A percentile compares a stretch with the other conserved stretches of the same genome.
Evolutionary conservation across 139 green algal species (phyloP).

Genomic region (Coelastrella sp.): DNA sequence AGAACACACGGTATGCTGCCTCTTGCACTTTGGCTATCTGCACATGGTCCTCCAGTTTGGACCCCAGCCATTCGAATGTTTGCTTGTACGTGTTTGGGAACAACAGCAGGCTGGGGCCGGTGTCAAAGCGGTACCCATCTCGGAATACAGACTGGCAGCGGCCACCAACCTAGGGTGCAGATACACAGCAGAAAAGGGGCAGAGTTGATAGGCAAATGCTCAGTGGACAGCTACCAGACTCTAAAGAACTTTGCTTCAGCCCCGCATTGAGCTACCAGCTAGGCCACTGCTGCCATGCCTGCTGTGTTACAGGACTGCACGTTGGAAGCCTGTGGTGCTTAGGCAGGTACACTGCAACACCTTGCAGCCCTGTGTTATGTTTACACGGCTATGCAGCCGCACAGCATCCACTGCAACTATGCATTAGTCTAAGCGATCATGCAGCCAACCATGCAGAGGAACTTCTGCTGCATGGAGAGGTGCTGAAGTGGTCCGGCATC

Average conservation of each 20-base stretch:
- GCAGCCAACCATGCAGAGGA: no score
- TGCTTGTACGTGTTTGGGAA: conserved; percentile 81
- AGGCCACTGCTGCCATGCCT: no score
- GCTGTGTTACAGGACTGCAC: no score
- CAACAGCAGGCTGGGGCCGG: conserved; percentile 83
- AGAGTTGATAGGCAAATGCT: neutral
- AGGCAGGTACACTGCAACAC: no score
- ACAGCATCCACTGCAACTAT: no score
- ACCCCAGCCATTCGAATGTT: conserved; percentile 78
- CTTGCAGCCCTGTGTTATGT: neutral
- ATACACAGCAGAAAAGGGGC: neutral
- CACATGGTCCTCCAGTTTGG: conserved; percentile 60
- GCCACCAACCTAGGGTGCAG: conserved; percentile 55
- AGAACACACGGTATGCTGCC: conserved; percentile 87
- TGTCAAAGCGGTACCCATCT: conserved; percentile 81
- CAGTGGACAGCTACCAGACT: neutral
- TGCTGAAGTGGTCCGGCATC: neutral
- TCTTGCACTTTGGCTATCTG: conserved; percentile 53
- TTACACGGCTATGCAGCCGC: neutral
- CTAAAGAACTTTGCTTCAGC: no score
- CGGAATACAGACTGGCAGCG: conserved; percentile 52
- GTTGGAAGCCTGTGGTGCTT: no score
- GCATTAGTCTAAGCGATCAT: no score
- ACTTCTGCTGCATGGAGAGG: no score
- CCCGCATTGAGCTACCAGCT: no score